phyloP scores from a whole-genome alignment of 257 asterid genomes.

The Leptodermis oblonga region DNA sequence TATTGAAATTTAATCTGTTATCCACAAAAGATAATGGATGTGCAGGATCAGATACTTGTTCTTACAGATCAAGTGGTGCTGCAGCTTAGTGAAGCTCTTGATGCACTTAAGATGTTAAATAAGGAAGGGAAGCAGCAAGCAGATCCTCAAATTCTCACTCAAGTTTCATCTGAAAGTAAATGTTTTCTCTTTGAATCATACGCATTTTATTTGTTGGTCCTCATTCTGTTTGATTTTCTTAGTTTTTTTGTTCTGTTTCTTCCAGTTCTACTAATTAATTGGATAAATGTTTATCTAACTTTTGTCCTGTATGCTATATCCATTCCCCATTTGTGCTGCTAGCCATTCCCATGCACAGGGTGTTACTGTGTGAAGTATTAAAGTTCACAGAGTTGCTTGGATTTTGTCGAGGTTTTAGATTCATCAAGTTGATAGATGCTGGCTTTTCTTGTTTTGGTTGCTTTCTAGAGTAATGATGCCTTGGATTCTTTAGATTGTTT shows the following conservation, averaged over 20 bases:
- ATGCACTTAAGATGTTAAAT: slow-evolving; percentile 48
- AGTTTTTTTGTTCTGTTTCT: background rate
- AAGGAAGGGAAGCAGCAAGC: slow-evolving; percentile 45
- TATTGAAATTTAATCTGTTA: background rate
- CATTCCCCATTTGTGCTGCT: background rate
- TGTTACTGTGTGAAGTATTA: background rate
- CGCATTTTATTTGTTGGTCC: background rate
- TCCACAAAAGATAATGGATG: slow-evolving; percentile 39
- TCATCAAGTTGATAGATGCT: background rate
- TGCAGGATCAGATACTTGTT: slow-evolving; percentile 49
- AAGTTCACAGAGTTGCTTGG: background rate
- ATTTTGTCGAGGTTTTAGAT: background rate
- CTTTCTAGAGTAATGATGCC: background rate
- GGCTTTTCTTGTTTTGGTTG: slow-evolving; percentile 1
- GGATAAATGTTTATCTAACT: background rate
- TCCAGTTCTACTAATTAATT: no score
- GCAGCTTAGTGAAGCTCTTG: slow-evolving; percentile 38
- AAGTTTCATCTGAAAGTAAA: slow-evolving; percentile 60
- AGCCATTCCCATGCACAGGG: background rate
- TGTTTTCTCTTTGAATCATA: slow-evolving; percentile 5
- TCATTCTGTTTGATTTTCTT: background rate
- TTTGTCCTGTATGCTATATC: background rate
- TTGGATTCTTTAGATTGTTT: background rate
- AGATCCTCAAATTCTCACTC: slow-evolving; percentile 66
- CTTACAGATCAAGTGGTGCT: slow-evolving; percentile 52